phyloP scores from a whole-genome alignment of 768 basidiomycete genomes.

The Leucocoprinus leucothites region DNA sequence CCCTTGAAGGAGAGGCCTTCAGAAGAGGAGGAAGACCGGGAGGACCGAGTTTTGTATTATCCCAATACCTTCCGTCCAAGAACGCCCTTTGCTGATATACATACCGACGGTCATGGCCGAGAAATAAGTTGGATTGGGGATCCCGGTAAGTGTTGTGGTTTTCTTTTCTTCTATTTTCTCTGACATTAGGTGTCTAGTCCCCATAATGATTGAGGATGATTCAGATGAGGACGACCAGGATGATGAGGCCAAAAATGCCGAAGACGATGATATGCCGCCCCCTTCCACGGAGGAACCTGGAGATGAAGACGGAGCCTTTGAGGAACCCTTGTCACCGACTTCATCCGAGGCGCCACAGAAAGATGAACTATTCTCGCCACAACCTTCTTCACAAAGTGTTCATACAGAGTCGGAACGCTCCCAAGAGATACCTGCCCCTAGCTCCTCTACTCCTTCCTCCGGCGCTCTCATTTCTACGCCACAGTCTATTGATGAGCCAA shows the following conservation, averaged over 20 bases:
- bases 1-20: constrained; percentile 60
- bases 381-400: constrained; percentile 57
- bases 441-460: constrained; percentile 49
- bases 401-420: constrained; percentile 63
- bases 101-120: constrained; percentile 44
- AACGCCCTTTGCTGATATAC: constrained; percentile 28
- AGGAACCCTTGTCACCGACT: constrained; percentile 50
- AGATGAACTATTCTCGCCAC: constrained; percentile 44
- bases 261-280: constrained; percentile 37
- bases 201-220: constrained; percentile 42
- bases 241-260: constrained; percentile 50
- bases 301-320: constrained; percentile 45
- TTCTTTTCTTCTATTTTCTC: constrained; percentile 1
- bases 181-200: constrained; percentile 33
- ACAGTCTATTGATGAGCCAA: constrained; percentile 37
- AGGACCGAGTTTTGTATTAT: constrained; percentile 65
- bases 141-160: constrained; percentile 47
- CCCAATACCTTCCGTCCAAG: constrained; percentile 50
- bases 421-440: constrained; percentile 43
- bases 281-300: constrained; percentile 24
- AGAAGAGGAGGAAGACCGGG: constrained; percentile 69
- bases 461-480: constrained; percentile 16
- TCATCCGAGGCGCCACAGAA: constrained; percentile 46
- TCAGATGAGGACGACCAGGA: constrained; percentile 62
- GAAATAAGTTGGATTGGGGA: constrained; percentile 78